phyloP scores from a whole-genome alignment of 139 green algal genomes.

The Picocystis salinarum region DNA sequence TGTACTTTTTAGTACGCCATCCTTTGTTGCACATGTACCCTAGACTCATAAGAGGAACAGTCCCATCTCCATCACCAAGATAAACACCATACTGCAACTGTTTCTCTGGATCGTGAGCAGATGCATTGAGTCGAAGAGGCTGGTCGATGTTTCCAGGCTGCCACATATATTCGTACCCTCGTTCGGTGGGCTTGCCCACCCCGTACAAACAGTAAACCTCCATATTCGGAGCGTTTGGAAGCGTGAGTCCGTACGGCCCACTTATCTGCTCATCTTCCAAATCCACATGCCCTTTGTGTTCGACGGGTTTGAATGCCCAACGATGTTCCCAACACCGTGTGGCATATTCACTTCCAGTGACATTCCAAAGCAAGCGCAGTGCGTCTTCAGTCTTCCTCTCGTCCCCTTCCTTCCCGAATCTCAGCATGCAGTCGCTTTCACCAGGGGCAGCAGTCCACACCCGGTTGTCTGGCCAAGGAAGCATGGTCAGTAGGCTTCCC shows the following conservation, averaged over 20 bases:
- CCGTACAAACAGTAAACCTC: constrained; percentile 50
- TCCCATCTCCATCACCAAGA: constrained; percentile 37
- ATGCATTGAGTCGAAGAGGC: no score
- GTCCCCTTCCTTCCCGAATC: neutral
- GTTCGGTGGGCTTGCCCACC: constrained; percentile 21
- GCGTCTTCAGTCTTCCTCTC: neutral
- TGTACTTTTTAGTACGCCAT: constrained; percentile 29
- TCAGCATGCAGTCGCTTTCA: neutral
- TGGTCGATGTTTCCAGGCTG: no score
- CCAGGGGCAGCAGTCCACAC: constrained; percentile 31
- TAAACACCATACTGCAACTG: constrained; percentile 25
- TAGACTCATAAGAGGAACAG: constrained; percentile 41
- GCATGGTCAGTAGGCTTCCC: constrained; percentile 44
- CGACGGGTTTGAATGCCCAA: no score
- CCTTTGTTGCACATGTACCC: constrained; percentile 26
- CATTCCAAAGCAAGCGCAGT: no score
- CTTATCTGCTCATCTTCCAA: no score
- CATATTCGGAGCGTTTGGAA: constrained; percentile 36
- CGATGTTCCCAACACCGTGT: no score
- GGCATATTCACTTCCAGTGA: no score
- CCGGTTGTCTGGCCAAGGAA: constrained; percentile 40
- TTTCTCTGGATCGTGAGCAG: neutral
- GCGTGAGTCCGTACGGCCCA: no score
- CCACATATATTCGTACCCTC: no score
- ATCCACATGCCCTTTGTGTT: no score